Percentiles rank a stretch among this genome's conserved stretches.
phyloP scores from a whole-genome alignment of 2,329 filamentous ascomycete species.

The Fusarium armeniacum region DNA sequence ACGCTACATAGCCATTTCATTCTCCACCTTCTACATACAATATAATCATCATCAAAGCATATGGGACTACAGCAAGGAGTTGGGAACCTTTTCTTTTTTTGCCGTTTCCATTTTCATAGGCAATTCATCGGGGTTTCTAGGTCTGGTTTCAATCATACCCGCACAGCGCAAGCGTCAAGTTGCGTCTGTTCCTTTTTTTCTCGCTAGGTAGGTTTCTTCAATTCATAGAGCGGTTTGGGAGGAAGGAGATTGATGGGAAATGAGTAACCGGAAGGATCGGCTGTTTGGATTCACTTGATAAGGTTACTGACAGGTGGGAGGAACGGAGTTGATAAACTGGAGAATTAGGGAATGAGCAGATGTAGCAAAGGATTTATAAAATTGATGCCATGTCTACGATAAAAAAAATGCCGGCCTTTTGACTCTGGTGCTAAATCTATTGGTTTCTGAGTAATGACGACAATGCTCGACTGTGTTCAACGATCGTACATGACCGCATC shows the following conservation, averaged over 20 bases:
- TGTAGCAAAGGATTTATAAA: constrained; percentile 37
- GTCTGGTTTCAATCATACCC: constrained; percentile 42
- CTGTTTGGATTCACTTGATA: constrained; percentile 32
- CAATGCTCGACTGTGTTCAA: neutral
- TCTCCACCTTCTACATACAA: constrained; percentile 20
- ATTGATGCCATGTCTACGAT: constrained; percentile 48
- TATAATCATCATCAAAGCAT: constrained; percentile 43
- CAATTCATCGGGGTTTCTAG: constrained; percentile 29
- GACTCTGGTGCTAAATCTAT: neutral
- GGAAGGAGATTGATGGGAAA: neutral
- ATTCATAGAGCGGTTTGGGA: constrained; percentile 7
- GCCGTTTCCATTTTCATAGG: constrained; percentile 33
- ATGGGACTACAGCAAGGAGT: constrained; percentile 48
- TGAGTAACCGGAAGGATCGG: constrained; percentile 5
- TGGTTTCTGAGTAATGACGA: neutral
- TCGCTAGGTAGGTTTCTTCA: constrained; percentile 25
- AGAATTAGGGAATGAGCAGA: constrained; percentile 32
- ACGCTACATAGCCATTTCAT: constrained; percentile 1
- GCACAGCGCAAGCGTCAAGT: constrained; percentile 16
- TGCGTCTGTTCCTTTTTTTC: constrained; percentile 21
- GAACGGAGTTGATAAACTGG: constrained; percentile 27
- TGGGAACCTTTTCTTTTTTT: constrained; percentile 40
- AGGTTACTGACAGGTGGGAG: constrained; percentile 24
- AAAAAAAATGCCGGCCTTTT: neutral
- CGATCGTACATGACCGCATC: no score